Base-by-base conservation (phyloP, 805 yeast genomes). In the Sugiyamaella floridensis region DNA sequence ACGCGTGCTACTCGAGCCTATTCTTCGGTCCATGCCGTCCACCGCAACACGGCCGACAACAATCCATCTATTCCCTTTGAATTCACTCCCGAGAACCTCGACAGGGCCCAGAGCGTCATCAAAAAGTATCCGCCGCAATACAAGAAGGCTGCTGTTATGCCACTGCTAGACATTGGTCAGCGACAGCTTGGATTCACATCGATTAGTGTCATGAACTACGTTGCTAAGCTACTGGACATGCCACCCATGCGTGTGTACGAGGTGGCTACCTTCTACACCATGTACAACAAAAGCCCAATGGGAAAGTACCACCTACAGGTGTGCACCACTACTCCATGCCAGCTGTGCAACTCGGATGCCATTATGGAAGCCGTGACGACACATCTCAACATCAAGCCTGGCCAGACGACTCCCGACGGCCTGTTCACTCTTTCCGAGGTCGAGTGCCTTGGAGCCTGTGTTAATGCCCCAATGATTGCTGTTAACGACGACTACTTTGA, bases 241-340 rank as follows among this genome's bases (percentile, higher is more conserved):
- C 96, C 96, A 29, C 95, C 95, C 55, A 87, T 87, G 96, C 80
- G 96, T 72, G 96, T 87, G 29, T 87, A 87, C 69, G 95, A 87
- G 69, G 96, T 87, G 58, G 96, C 96, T 32, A 85, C 95, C 43
- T 87, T 87, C 73, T 87, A 87, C 72, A 87, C 96, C 61, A 88
- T 87, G 96, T 87, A 83, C 74, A 85, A 85, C 72, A 80, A 93
- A 68, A 76, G 78, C 58, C 95, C 95, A 48, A 82, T 88, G 79
- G 95, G 95, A 55, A 86, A 86, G 66, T 85, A 79, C 67, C 86
- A 85, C 67, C 71, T 87, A 51, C 95, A 87, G 68, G 83, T 88
- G 42, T 87, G 96, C 72, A 88, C 96, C 53, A 87, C 95, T 45
- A 87, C 95, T 15, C 93, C 95, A 37, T 87, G 96, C 69, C 89